Evolutionary conservation across 495 filamentous ascomycete genomes (phyloP), one percentile per base, ranked within the genome.

Genomic region (Trichoderma gamsii): DNA sequence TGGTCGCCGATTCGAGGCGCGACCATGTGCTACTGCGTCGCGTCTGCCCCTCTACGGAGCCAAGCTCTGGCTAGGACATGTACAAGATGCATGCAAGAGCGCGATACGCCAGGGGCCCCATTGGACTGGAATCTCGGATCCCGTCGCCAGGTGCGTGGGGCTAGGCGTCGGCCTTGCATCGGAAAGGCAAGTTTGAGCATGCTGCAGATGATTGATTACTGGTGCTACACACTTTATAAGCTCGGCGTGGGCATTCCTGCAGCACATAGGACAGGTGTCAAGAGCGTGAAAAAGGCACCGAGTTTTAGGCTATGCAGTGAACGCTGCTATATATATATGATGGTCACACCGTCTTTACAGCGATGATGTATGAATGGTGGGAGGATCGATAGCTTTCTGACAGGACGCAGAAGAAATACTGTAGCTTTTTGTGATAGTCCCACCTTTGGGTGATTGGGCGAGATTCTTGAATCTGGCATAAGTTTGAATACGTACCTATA

Each of bases 111-210:
- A 61, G 56, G 56, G 56, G 56, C 11, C 23, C 56, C 56, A 61
- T 61, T 61, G 56, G 56, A 61, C 25, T 61, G 56, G 56, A 61
- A 61, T 61, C 56, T 61, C 56, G 56, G 56, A 61, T 61, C 27
- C 29, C 13, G 56, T 12, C 27, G 15, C 56, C 8, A 61, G 27
- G 27, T 12, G 2, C 56, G 56, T 61, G 56, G 56, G 56, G 23
- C 27, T 27, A 6, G 27, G 56, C 56, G 56, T 61, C 56, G 56
- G 56, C 27, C 56, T n/a, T 61, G 56, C 27, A 32, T 61, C 56
- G 27, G 56, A 61, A 61, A 13, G 16, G 27, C 23, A 61, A n/a
- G 16, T 61, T 18, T 18, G 23, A 61, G 56, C 56, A 61, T 61
- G 25, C 12, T 61, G 27, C 18, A 52, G 49, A 52, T 52, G 49